Percentiles rank a stretch among this genome's conserved stretches.
These are phyloP conservation scores for Glomus cerebriforme DNA, from an alignment of 192 early-diverging fungal genomes.

Conservation along the genomic window DNA sequence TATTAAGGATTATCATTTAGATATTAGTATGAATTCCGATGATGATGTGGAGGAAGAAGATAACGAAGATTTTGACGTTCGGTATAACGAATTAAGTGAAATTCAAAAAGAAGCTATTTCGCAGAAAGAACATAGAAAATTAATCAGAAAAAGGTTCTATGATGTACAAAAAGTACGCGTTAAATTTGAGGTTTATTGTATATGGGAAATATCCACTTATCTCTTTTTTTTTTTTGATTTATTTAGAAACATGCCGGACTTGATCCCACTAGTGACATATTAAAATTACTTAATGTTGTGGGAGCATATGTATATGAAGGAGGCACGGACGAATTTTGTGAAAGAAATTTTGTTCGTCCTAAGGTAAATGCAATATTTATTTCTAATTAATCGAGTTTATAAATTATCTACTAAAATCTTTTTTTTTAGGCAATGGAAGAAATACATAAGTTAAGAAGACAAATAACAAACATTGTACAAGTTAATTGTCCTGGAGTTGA, in stretches of 20 bases:
- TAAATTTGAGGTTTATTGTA: background rate
- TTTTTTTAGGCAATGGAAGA: constrained; percentile 64
- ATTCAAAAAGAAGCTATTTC: constrained; percentile 60
- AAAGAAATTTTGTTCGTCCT: constrained; percentile 78
- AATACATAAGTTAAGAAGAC: constrained; percentile 73
- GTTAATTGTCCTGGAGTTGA: constrained; percentile 61
- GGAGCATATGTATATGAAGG: constrained; percentile 85
- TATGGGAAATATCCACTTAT: background rate
- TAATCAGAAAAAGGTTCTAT: constrained; percentile 69
- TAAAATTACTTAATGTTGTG: constrained; percentile 83
- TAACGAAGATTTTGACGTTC: constrained; percentile 38
- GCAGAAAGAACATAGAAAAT: constrained; percentile 60
- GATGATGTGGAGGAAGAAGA: constrained; percentile 57
- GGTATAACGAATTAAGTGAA: constrained; percentile 45
- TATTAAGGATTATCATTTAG: constrained; percentile 70
- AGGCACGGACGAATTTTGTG: constrained; percentile 70
- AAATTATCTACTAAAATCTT: background rate
- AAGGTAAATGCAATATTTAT: constrained; percentile 58
- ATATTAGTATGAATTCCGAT: constrained; percentile 56
- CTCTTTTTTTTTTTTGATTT: background rate
- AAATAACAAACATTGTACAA: constrained; percentile 72
- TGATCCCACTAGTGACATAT: constrained; percentile 81
- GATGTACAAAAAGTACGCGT: constrained; percentile 58
- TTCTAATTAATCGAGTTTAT: background rate
- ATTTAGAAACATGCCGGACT: constrained; percentile 70